Percentiles rank a stretch among this genome's conserved stretches.
Evolutionary conservation across 2,329 filamentous ascomycete genomes (phyloP).

Genomic region (Botryotinia convoluta): DNA sequence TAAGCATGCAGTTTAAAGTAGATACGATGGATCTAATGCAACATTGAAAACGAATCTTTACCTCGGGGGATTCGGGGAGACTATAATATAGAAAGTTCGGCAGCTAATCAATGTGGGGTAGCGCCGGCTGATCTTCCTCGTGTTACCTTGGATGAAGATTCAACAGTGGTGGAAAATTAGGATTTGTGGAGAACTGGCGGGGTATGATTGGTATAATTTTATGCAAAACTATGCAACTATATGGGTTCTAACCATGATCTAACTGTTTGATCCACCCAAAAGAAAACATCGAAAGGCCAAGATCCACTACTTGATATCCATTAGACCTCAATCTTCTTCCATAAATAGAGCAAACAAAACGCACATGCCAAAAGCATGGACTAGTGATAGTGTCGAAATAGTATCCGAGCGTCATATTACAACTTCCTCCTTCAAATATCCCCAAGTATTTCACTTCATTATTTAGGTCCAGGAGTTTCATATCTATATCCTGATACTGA

Average conservation of each 20-base stretch:
- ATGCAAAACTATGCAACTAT: neutral
- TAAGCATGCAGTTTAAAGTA: neutral
- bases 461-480: slow-evolving; percentile 12
- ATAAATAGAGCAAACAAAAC: neutral
- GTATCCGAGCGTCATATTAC: neutral
- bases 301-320: neutral
- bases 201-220: neutral
- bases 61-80: slow-evolving; percentile 7
- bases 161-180: slow-evolving; percentile 13
- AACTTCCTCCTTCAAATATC: neutral
- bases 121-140: neutral
- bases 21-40: neutral
- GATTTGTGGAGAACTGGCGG: neutral
- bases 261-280: neutral
- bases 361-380: neutral
- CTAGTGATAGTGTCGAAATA: neutral
- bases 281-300: neutral
- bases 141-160: neutral
- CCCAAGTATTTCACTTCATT: neutral
- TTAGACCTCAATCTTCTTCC: neutral
- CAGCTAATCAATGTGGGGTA: neutral
- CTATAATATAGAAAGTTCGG: neutral
- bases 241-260: neutral
- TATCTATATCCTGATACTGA: slow-evolving; percentile 12
- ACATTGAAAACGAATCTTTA: neutral